These are phyloP conservation scores for Zygotorulaspora sp. DNA, from an alignment of 805 yeast genomes.

Conservation along the genomic window DNA sequence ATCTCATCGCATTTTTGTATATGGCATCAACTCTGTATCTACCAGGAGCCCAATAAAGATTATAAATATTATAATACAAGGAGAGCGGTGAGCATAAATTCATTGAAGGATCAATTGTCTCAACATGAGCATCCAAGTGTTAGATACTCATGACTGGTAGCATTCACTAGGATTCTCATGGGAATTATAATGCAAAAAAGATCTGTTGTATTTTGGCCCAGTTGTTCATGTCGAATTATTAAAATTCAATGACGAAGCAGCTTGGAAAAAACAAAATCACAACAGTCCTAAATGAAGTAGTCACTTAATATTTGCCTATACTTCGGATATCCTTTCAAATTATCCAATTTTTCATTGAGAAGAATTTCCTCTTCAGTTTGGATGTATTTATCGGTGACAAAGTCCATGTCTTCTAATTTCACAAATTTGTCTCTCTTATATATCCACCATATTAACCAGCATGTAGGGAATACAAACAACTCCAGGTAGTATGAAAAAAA, in stretches of 20 bases:
- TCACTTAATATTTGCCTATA: conserved; percentile 31
- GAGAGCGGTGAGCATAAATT: no score
- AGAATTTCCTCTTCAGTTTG: conserved; percentile 47
- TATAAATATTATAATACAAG: no score
- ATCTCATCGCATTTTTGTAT: no score
- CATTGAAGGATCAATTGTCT: no score
- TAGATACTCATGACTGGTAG: no score
- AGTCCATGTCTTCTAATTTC: conserved; percentile 47
- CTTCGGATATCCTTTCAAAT: conserved; percentile 43
- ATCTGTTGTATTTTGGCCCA: no score
- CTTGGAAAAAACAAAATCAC: background rate
- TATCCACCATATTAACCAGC: conserved; percentile 42
- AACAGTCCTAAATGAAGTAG: conserved; percentile 12
- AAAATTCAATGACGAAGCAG: background rate
- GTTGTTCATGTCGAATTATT: no score
- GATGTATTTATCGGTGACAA: conserved; percentile 47
- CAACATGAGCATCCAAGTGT: no score
- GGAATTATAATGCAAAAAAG: no score
- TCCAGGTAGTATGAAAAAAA: conserved; percentile 47
- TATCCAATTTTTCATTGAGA: conserved; percentile 37
- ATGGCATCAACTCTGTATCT: no score
- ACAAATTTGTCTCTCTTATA: conserved; percentile 42
- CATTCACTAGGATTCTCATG: no score
- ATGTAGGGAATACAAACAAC: conserved; percentile 44
- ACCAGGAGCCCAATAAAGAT: no score